phyloP scores from a whole-genome alignment of 202 grass and related monocot species.

The Panicum virgatum region DNA sequence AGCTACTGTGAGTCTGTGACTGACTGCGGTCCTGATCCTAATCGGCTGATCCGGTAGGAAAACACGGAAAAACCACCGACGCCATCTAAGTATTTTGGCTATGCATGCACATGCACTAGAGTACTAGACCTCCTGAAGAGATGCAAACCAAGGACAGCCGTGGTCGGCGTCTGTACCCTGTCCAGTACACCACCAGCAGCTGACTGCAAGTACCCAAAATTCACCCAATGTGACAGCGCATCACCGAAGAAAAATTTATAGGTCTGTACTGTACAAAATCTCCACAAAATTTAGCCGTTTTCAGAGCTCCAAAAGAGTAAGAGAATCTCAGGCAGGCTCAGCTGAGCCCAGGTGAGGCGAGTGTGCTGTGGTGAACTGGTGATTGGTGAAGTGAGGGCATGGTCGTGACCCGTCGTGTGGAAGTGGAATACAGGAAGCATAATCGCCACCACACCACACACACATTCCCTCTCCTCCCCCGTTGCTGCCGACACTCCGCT shows the following conservation, averaged over 20 bases:
- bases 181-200: not conserved
- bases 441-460: conserved; percentile 17
- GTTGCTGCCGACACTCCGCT: conserved; percentile 42
- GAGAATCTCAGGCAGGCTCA: not conserved
- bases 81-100: not conserved
- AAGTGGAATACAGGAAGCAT: not conserved
- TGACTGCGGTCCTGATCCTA: not conserved
- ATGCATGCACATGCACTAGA: too few species aligned
- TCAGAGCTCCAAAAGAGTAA: not conserved
- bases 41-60: not conserved
- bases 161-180: not conserved
- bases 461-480: conserved; percentile 20
- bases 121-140: not conserved
- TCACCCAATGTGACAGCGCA: not conserved
- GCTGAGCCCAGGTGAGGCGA: not conserved
- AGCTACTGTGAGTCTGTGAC: not conserved
- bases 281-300: not conserved
- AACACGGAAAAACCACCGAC: not conserved
- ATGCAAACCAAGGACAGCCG: conserved; percentile 1
- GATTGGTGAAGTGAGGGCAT: not conserved
- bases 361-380: not conserved
- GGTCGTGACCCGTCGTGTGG: too few species aligned
- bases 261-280: not conserved
- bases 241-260: not conserved
- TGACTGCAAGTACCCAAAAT: not conserved